Evolutionary conservation across 371 early-diverging fungal species (phyloP).

Genomic region (Saksenaea vasiformis): DNA sequence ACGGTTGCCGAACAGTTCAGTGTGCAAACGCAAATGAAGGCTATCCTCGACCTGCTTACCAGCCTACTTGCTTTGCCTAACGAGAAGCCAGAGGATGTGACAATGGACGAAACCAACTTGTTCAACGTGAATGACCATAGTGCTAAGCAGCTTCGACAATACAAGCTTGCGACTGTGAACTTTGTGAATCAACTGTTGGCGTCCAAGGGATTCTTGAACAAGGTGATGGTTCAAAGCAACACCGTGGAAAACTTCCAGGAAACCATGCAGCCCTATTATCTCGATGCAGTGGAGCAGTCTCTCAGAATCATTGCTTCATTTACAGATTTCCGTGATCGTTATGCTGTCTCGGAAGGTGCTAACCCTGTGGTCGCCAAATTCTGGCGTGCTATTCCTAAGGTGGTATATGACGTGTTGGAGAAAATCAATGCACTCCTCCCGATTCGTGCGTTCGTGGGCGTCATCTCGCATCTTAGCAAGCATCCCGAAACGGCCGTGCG

Average conservation of each 20-base stretch:
- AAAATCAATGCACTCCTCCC: slow-evolving; percentile 78
- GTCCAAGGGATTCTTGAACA: slow-evolving; percentile 65
- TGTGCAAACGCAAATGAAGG: slow-evolving; percentile 68
- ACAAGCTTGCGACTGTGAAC: slow-evolving; percentile 73
- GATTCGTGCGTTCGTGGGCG: slow-evolving; percentile 71
- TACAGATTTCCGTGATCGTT: slow-evolving; percentile 41
- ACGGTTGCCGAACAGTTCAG: slow-evolving; percentile 66
- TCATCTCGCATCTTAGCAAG: slow-evolving; percentile 66
- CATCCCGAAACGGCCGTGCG: slow-evolving; percentile 72
- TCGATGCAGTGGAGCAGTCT: slow-evolving; percentile 49
- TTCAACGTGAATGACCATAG: slow-evolving; percentile 57
- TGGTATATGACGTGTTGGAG: slow-evolving; percentile 74
- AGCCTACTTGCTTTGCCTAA: slow-evolving; percentile 66
- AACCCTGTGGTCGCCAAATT: slow-evolving; percentile 50
- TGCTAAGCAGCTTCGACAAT: slow-evolving; percentile 74
- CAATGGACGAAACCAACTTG: slow-evolving; percentile 30
- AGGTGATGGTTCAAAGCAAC: slow-evolving; percentile 49
- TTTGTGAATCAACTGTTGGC: slow-evolving; percentile 68
- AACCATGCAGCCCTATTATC: slow-evolving; percentile 54
- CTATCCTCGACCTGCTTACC: slow-evolving; percentile 62
- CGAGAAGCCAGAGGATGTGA: slow-evolving; percentile 49
- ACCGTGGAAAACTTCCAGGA: slow-evolving; percentile 33
- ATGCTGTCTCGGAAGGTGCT: slow-evolving; percentile 36
- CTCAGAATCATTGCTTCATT: slow-evolving; percentile 60
- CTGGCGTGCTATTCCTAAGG: slow-evolving; percentile 64